These are phyloP conservation scores for Perkinsus marinus DNA, from an alignment of 169 alveolate genomes.

Conservation along the genomic window DNA sequence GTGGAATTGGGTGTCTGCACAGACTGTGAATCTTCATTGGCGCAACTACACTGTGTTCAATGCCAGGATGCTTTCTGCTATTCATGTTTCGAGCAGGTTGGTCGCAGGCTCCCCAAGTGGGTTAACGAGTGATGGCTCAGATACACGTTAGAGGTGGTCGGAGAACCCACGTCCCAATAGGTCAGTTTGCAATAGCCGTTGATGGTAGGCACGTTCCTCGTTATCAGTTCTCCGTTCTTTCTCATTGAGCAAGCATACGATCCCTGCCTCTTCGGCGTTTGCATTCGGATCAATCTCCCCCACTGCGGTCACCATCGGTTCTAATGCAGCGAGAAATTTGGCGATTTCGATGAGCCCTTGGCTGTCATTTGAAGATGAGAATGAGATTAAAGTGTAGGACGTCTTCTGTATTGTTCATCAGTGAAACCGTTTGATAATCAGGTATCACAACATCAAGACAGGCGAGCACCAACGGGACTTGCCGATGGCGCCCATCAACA, in stretches of 20 bases:
- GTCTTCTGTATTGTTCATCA: neutral
- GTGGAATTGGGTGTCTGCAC: constrained; percentile 25
- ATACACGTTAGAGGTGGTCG: constrained; percentile 13
- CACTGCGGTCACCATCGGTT: constrained; percentile 14
- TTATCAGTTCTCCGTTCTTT: constrained; percentile 14
- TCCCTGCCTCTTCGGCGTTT: neutral
- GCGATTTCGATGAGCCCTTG: constrained; percentile 9
- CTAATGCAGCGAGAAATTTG: constrained; percentile 17
- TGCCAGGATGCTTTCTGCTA: constrained; percentile 1
- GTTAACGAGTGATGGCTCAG: neutral
- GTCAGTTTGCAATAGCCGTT: neutral
- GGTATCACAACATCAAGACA: neutral
- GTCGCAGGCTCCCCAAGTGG: neutral
- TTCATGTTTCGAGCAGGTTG: neutral
- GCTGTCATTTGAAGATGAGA: neutral
- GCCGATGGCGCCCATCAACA: neutral
- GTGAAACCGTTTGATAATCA: neutral
- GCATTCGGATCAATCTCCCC: constrained; percentile 2
- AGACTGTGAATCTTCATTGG: constrained; percentile 16
- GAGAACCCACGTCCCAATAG: constrained; percentile 17
- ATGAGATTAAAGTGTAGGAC: neutral
- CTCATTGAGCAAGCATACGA: constrained; percentile 10
- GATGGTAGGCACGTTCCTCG: neutral
- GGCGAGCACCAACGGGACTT: neutral
- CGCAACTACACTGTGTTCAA: constrained; percentile 21